Evolutionary conservation across 305 asterid species (phyloP).

Genomic region (Rubia occidens): DNA sequence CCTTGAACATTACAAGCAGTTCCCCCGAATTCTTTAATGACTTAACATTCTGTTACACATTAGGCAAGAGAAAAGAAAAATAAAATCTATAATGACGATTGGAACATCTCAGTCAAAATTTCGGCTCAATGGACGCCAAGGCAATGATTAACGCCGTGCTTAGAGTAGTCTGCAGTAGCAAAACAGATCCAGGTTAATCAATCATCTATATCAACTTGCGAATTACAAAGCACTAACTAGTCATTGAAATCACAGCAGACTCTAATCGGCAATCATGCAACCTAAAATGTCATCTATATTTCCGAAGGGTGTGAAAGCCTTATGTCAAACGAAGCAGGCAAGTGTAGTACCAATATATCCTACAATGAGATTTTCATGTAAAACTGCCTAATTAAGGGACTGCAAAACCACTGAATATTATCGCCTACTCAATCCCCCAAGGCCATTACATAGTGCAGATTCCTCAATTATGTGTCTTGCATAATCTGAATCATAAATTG

Average conservation of each 20-base stretch:
- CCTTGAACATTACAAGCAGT: neutral
- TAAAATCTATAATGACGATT: neutral
- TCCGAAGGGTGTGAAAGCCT: neutral
- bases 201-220: neutral
- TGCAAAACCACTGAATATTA: neutral
- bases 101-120: neutral
- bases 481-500: neutral
- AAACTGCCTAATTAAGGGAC: neutral
- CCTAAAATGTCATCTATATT: neutral
- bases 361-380: neutral
- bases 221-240: no score
- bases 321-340: neutral
- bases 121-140: neutral
- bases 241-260: neutral
- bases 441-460: neutral
- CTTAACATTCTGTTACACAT: neutral
- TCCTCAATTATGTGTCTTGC: neutral
- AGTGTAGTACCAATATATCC: neutral
- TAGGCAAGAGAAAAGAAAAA: neutral
- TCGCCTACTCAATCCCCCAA: neutral
- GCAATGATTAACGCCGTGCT: neutral
- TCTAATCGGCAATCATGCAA: neutral
- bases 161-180: neutral
- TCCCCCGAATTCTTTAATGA: neutral
- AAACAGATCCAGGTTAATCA: no score